Conservation (phyloP, 768 basidiomycete genomes). For the Hebeloma cylindrosporum region DNA sequence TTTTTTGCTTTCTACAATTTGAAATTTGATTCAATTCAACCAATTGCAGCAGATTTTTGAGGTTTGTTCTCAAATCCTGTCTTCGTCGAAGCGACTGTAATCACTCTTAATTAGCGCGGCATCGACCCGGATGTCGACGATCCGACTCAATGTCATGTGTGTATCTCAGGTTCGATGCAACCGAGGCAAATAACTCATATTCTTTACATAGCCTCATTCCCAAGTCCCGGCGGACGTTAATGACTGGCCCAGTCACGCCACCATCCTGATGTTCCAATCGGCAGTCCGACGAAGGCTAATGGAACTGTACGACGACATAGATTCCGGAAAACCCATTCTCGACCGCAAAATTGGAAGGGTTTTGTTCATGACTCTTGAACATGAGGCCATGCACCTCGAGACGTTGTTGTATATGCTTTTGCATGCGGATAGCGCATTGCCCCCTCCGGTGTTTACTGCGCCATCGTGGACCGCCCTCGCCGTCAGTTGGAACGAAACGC, state of each 20-base stretch:
- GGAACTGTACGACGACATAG: constrained; percentile 71
- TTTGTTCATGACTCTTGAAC: constrained; percentile 88
- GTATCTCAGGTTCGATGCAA: too few species aligned
- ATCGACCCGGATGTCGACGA: constrained; percentile 96
- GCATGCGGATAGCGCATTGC: constrained; percentile 75
- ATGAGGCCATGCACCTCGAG: constrained; percentile 88
- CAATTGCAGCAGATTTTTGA: constrained; percentile 67
- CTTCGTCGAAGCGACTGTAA: neutral
- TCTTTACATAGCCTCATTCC: constrained; percentile 68
- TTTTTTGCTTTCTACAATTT: constrained; percentile 12
- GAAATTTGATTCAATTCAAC: constrained; percentile 6
- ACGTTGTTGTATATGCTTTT: constrained; percentile 95
- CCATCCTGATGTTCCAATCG: constrained; percentile 76
- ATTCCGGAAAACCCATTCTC: constrained; percentile 46
- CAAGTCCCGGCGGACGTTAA: constrained; percentile 76
- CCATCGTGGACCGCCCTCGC: constrained; percentile 70
- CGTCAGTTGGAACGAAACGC: constrained; percentile 47
- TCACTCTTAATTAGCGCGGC: constrained; percentile 59
- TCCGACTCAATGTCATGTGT: constrained; percentile 80
- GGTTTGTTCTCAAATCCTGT: constrained; percentile 33
- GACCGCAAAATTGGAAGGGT: constrained; percentile 74
- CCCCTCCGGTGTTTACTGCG: constrained; percentile 69
- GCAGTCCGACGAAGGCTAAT: constrained; percentile 73
- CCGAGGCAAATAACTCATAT: too few species aligned
- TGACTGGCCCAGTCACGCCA: constrained; percentile 80